Evolutionary conservation across 2,329 filamentous ascomycete species (phyloP).

Genomic region (Zymoseptoria tritici): DNA sequence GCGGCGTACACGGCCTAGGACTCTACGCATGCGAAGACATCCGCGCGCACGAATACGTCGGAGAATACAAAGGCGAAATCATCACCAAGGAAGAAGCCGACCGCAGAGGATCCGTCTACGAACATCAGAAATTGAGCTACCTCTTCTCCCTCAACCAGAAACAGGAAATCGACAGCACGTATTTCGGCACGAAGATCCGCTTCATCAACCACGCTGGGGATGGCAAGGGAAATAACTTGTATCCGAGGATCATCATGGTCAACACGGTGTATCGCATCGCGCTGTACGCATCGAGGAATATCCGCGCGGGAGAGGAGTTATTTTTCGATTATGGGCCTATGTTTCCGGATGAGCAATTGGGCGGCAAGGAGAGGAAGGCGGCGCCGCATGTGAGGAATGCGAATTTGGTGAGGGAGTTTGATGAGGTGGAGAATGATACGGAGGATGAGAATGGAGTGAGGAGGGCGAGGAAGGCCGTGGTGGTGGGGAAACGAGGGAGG

Average conservation of each 20-base stretch:
- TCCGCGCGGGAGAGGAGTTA: conserved; percentile 66
- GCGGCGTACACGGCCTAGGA: conserved; percentile 67
- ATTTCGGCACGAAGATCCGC: conserved; percentile 70
- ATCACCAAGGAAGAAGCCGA: conserved; percentile 64
- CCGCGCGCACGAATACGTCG: conserved; percentile 62
- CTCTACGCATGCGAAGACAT: conserved; percentile 65
- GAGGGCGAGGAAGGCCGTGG: conserved; percentile 12
- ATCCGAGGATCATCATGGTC: conserved; percentile 62
- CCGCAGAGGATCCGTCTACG: conserved; percentile 59
- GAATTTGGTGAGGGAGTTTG: conserved; percentile 16
- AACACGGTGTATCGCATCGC: conserved; percentile 69
- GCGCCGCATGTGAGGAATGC: conserved; percentile 19
- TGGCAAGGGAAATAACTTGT: conserved; percentile 48
- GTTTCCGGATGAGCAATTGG: conserved; percentile 23
- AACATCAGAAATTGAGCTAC: conserved; percentile 56
- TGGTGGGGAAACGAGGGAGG: conserved; percentile 10
- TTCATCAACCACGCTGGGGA: conserved; percentile 72
- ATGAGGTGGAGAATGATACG: conserved; percentile 15
- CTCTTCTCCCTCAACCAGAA: conserved; percentile 47
- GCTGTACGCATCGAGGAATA: conserved; percentile 60
- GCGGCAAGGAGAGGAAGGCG: conserved; percentile 11
- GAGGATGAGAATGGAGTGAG: conserved; percentile 17
- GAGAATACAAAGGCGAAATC: conserved; percentile 74
- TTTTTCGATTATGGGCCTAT: conserved; percentile 67
- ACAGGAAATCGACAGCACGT: conserved; percentile 61